phyloP scores from a whole-genome alignment of 306 rosid genomes.

The Carpinus viminea region DNA sequence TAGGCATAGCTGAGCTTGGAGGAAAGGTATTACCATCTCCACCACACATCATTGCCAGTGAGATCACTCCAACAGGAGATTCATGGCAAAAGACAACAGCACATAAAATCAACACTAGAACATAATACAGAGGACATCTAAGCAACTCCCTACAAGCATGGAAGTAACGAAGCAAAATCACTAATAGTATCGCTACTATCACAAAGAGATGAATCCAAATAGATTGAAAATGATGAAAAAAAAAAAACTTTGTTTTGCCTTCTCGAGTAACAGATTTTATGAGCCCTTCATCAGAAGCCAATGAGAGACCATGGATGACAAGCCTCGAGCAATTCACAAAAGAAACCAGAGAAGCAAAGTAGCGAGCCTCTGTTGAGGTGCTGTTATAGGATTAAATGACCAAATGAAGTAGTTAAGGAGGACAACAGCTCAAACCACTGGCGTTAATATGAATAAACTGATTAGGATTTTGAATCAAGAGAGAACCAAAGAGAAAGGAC shows the following conservation, averaged over 20 bases:
- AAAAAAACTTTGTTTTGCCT: constrained; percentile 69
- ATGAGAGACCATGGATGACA: constrained; percentile 68
- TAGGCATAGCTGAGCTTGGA: constrained; percentile 1
- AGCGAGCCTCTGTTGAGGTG: constrained; percentile 76
- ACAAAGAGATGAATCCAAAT: constrained; percentile 11
- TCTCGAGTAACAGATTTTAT: constrained; percentile 76
- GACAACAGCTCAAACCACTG: too few species aligned
- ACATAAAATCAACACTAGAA: constrained; percentile 56
- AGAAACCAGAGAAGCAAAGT: constrained; percentile 88
- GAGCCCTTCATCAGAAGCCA: constrained; percentile 68
- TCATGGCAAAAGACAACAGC: constrained; percentile 83
- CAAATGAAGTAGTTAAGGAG: too few species aligned
- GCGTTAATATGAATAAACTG: too few species aligned
- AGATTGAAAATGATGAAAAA: constrained; percentile 18
- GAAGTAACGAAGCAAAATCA: constrained; percentile 11
- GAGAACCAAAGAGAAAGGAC: constrained; percentile 12
- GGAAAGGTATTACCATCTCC: constrained; percentile 68
- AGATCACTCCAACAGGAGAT: constrained; percentile 74
- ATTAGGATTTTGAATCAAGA: too few species aligned
- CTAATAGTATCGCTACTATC: background rate
- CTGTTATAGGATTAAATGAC: constrained; percentile 68
- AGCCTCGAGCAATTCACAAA: constrained; percentile 81
- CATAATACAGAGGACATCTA: constrained; percentile 82
- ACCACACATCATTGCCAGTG: constrained; percentile 92
- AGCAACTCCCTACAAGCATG: constrained; percentile 78